Evolutionary conservation across 2,329 filamentous ascomycete species (phyloP).

Genomic region (Fusarium brevicatenulatum): DNA sequence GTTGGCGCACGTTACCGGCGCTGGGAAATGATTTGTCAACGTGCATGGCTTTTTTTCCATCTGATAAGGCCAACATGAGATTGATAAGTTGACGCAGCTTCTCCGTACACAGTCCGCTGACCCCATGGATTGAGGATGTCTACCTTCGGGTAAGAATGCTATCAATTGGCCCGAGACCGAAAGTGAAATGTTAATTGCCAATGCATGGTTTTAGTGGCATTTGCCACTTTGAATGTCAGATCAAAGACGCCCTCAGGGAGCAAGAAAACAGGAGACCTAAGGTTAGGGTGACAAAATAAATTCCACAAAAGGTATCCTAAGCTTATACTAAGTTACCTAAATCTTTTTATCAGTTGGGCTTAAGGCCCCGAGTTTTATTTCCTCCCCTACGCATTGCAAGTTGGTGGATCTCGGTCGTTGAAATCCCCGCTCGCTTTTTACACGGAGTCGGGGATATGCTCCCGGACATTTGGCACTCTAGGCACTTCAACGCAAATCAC

Average conservation of each 20-base stretch:
- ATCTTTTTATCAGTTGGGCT: too few species aligned
- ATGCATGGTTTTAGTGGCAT: neutral
- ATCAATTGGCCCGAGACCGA: neutral
- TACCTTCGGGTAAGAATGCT: neutral
- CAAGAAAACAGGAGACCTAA: too few species aligned
- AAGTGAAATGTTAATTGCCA: neutral
- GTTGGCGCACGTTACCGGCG: neutral
- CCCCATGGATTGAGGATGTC: neutral
- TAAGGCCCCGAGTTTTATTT: too few species aligned
- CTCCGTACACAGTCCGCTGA: neutral
- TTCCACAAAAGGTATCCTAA: too few species aligned
- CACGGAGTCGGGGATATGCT: conserved; percentile 30
- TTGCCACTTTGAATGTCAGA: neutral
- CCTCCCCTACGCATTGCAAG: neutral
- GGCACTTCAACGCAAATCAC: neutral
- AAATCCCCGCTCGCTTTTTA: conserved; percentile 33
- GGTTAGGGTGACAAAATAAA: too few species aligned
- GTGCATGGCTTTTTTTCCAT: conserved; percentile 18
- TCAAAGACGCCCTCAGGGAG: neutral
- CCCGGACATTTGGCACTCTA: conserved; percentile 11
- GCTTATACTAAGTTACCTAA: too few species aligned
- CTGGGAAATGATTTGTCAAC: neutral
- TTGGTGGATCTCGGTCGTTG: conserved; percentile 22
- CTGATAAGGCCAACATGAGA: conserved; percentile 27
- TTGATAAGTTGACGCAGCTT: conserved; percentile 32